Conservation (phyloP, 2,329 filamentous ascomycete genomes). For the Apiospora aurea region DNA sequence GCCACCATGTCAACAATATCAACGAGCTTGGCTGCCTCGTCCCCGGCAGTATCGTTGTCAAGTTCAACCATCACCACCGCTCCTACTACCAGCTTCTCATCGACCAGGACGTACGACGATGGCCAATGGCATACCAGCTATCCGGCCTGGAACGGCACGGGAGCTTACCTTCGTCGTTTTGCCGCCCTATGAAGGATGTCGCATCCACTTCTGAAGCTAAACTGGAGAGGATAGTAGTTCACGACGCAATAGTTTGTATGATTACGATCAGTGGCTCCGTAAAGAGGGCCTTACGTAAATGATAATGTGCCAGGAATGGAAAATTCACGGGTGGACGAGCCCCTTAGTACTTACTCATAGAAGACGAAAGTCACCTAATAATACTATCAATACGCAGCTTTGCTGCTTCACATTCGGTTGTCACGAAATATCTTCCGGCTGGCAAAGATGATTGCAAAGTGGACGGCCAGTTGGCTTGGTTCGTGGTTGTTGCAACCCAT, state of each 20-base stretch:
- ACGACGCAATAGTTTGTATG: conserved; percentile 11
- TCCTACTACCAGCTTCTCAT: neutral
- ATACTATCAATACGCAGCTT: neutral
- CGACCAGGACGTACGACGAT: conserved; percentile 26
- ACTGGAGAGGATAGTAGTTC: neutral
- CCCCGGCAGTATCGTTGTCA: neutral
- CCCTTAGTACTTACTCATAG: neutral
- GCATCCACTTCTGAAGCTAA: neutral
- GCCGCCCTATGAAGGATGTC: neutral
- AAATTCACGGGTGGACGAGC: neutral
- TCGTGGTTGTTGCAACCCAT: too few relatives aligned
- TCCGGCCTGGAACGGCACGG: conserved; percentile 27
- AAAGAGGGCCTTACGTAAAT: neutral
- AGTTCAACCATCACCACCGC: neutral
- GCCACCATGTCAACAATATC: neutral
- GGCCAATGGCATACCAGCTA: conserved; percentile 29
- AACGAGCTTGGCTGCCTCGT: neutral
- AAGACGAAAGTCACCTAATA: conserved; percentile 10
- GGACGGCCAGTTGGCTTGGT: too few relatives aligned
- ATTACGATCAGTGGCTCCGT: conserved; percentile 10
- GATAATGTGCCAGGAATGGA: neutral
- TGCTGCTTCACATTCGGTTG: neutral
- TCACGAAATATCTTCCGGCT: too few relatives aligned
- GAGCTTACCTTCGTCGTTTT: neutral
- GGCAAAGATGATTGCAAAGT: too few relatives aligned